Percentiles rank a stretch among this genome's conserved stretches.
phyloP scores from a whole-genome alignment of 2,329 filamentous ascomycete genomes.

The Colletotrichum kahawae region DNA sequence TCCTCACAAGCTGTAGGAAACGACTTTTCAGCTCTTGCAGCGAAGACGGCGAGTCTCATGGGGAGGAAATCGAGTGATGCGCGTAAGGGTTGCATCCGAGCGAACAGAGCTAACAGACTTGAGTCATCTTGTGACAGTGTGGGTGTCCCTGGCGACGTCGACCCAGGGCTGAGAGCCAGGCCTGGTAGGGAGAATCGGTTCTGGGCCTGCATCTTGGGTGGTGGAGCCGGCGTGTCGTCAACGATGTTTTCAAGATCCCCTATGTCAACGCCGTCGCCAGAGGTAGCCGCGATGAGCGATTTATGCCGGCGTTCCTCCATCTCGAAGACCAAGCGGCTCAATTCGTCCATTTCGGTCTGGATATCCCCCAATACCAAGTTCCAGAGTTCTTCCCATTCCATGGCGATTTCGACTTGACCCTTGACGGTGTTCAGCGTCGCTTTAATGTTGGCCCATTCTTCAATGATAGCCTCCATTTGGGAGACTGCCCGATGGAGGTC shows the following conservation, averaged over 20 bases:
- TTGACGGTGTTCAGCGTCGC: constrained; percentile 79
- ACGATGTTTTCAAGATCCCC: constrained; percentile 92
- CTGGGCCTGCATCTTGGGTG: constrained; percentile 56
- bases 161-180: constrained; percentile 64
- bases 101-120: constrained; percentile 86
- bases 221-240: constrained; percentile 75
- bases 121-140: constrained; percentile 78
- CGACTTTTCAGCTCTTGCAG: constrained; percentile 73
- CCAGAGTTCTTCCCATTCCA: constrained; percentile 99
- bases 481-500: constrained; percentile 78
- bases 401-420: constrained; percentile 90
- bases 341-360: constrained; percentile 80
- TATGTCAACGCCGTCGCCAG: constrained; percentile 76
- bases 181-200: constrained; percentile 73
- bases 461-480: constrained; percentile 88
- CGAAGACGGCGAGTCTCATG: constrained; percentile 90
- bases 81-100: constrained; percentile 90
- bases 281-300: constrained; percentile 67
- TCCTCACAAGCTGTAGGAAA: constrained; percentile 94
- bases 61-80: constrained; percentile 95
- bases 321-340: constrained; percentile 86
- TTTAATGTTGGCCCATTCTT: constrained; percentile 85
- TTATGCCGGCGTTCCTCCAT: constrained; percentile 96
- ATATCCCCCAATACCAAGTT: constrained; percentile 92
- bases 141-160: constrained; percentile 60